phyloP scores from a whole-genome alignment of 345 rosid genomes.

The Angophora floribunda region DNA sequence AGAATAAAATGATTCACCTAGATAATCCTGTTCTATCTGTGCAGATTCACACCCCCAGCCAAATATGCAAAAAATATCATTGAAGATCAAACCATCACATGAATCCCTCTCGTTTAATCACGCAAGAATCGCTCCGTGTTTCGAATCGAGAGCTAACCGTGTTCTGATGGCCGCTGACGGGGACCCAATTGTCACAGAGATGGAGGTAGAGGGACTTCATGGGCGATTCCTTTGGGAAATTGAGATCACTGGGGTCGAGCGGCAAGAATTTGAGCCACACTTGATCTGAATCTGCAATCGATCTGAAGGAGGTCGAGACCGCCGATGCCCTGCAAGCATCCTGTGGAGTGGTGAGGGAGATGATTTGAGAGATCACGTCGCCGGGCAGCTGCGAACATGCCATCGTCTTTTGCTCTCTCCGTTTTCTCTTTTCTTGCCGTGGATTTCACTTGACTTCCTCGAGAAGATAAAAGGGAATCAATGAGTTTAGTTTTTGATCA shows the following conservation, averaged over 20 bases:
- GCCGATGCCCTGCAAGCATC: not conserved
- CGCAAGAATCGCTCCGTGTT: not conserved
- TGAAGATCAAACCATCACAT: not conserved
- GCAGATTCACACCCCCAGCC: not conserved
- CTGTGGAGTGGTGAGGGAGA: not conserved
- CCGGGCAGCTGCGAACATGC: not conserved
- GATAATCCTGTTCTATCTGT: not conserved
- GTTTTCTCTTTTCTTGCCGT: not conserved
- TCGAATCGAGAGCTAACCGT: not conserved
- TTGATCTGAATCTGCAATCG: not conserved
- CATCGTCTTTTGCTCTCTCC: not conserved
- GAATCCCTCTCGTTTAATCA: not conserved
- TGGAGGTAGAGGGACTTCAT: not conserved
- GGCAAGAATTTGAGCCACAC: not conserved
- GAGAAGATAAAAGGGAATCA: not conserved
- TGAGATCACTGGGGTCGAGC: not conserved
- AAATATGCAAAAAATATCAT: not conserved
- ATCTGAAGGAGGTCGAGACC: not conserved
- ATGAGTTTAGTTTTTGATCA: not conserved
- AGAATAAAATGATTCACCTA: not conserved
- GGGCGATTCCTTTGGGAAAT: not conserved
- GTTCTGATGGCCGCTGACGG: not conserved
- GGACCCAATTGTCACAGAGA: not conserved
- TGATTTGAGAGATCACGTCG: not conserved
- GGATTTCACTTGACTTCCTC: not conserved